These are phyloP conservation scores for Colletotrichum tropicale DNA, from an alignment of 2,329 filamentous ascomycete species.

Conservation along the genomic window DNA sequence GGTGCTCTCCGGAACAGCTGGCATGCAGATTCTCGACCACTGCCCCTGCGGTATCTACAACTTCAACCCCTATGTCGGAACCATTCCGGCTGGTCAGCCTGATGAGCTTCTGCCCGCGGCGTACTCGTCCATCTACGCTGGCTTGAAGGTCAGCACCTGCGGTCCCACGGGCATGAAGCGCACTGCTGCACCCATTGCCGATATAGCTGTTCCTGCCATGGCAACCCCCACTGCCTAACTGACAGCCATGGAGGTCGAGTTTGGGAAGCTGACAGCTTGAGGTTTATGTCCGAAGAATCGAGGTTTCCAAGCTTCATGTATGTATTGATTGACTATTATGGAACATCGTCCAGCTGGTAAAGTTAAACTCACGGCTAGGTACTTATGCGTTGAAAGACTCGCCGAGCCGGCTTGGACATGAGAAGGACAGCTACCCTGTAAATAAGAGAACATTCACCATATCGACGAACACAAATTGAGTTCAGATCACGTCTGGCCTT, in stretches of 20 bases:
- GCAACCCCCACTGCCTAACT: not conserved
- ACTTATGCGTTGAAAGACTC: not conserved
- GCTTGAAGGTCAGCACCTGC: slow-evolving; percentile 32
- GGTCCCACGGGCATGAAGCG: not conserved
- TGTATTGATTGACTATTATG: not conserved
- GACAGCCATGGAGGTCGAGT: not conserved
- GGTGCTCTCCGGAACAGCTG: slow-evolving; percentile 49
- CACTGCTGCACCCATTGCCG: not conserved
- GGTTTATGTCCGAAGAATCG: not conserved
- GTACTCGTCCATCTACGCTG: slow-evolving; percentile 27
- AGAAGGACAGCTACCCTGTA: not conserved
- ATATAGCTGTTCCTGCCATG: not conserved
- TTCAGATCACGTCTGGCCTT: not conserved
- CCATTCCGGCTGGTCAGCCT: slow-evolving; percentile 40
- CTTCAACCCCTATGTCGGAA: slow-evolving; percentile 61
- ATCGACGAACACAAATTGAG: not conserved
- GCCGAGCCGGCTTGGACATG: not conserved
- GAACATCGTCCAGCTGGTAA: not conserved
- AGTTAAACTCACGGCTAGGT: not conserved
- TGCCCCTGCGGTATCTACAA: slow-evolving; percentile 61
- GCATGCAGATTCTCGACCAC: slow-evolving; percentile 51
- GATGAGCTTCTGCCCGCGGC: slow-evolving; percentile 41
- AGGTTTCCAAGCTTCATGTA: not conserved
- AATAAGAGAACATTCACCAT: not conserved
- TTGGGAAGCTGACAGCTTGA: not conserved